Evolutionary conservation across 192 early-diverging fungal genomes (phyloP), one percentile per base, ranked within the genome.

Genomic region (Podila verticillata): DNA sequence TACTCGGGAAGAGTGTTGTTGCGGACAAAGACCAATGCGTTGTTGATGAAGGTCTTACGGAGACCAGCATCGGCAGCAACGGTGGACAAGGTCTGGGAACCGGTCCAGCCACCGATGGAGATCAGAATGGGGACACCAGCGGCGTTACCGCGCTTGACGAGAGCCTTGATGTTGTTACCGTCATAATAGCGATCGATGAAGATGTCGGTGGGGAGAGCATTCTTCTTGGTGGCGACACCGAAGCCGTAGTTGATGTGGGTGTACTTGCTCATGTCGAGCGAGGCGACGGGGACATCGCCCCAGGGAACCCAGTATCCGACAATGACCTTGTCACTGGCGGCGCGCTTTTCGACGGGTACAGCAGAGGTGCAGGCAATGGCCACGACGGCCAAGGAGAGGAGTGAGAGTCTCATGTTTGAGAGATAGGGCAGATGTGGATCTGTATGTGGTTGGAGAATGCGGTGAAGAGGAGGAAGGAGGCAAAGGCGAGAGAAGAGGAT

Each of bases 101-200:
- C 92, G 17, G 89, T 92, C 93, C 93, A 94, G 22, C 93, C 93
- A 62, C 93, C 93, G 28, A 93, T 84, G 8, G 89, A 85, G 17
- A 94, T 57, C 19, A 90, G 65, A 17, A 94, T 80, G 13, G 70
- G 70, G 22, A 80, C 77, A 48, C 77, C 77, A 6, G 29, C 44
- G 65, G 71, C 30, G 65, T 80, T 72, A 61, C 77, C 77, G 22
- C 77, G 77, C 10, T 47, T 56, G 49, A 80, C 77, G 13, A 80
- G 61, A 10, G 69, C 77, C 22, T 66, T 59, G 32, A 80, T 72
- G 36, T 72, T 68, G 77, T 62, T 80, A 29, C 77, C 77, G 39
- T 80, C 77, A 58, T 80, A 80, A 61, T 80, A 80, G 44, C 77
- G 69, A 56, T 80, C 77, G 48, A 80, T 72, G 31, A 44, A 49